Evolutionary conservation across 257 asterid species (phyloP).

Genomic region (Solanum sitiens): DNA sequence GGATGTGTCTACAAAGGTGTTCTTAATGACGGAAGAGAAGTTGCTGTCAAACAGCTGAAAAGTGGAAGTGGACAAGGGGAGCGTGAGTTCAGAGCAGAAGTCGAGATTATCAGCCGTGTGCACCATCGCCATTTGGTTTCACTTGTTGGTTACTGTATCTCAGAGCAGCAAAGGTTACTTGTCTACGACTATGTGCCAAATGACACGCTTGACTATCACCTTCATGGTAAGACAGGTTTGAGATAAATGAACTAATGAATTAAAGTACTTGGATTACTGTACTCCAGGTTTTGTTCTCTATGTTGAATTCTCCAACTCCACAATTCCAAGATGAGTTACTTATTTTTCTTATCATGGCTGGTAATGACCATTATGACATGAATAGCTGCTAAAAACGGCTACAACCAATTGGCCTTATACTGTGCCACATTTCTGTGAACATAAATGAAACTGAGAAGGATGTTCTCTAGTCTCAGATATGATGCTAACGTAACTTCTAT

Average conservation of each 20-base stretch:
- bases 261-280: neutral
- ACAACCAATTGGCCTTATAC: neutral
- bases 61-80: constrained; percentile 93
- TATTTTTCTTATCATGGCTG: neutral
- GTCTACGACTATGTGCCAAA: constrained; percentile 84
- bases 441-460: neutral
- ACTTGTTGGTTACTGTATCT: constrained; percentile 81
- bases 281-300: neutral
- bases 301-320: neutral
- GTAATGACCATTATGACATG: neutral
- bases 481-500: neutral
- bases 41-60: constrained; percentile 83
- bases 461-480: neutral
- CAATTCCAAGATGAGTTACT: neutral
- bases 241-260: neutral
- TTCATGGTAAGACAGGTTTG: constrained; percentile 45
- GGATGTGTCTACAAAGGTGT: constrained; percentile 84
- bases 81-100: constrained; percentile 89
- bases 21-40: constrained; percentile 60
- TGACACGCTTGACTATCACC: constrained; percentile 71
- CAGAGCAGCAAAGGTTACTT: constrained; percentile 68
- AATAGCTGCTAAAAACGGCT: neutral
- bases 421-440: neutral
- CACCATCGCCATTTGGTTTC: constrained; percentile 91
- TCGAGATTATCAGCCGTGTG: constrained; percentile 80